Conservation (phyloP, 169 alveolate species). For the Eimeria praecox region DNA sequence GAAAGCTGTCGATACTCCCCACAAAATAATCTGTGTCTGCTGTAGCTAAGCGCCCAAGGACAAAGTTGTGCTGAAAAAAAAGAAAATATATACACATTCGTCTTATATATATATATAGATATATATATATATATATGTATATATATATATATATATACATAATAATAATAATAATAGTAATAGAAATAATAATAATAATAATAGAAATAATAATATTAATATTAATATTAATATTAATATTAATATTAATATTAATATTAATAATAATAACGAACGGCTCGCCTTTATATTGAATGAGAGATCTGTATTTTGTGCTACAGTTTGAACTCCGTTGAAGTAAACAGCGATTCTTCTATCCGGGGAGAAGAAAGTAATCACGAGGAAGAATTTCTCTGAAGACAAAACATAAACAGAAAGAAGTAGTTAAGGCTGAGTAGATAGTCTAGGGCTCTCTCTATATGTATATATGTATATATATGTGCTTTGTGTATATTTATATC, state of each 20-base stretch:
- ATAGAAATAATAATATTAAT: too few relatives aligned
- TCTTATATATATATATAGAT: neutral
- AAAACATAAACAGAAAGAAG: neutral
- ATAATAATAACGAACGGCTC: conserved; percentile 24
- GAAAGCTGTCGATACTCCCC: conserved; percentile 86
- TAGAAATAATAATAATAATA: too few relatives aligned
- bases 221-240: too few relatives aligned
- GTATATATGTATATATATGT: too few relatives aligned
- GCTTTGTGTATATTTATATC: too few relatives aligned
- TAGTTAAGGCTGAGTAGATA: too few relatives aligned
- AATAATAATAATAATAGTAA: too few relatives aligned
- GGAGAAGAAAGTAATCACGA: conserved; percentile 66
- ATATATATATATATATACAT: neutral
- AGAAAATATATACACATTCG: neutral
- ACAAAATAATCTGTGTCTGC: conserved; percentile 87
- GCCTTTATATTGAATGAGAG: conserved; percentile 84
- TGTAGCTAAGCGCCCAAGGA: conserved; percentile 85
- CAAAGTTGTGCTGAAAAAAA: conserved; percentile 81
- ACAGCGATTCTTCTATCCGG: conserved; percentile 83
- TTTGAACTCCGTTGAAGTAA: conserved; percentile 86
- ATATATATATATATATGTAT: neutral
- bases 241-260: too few relatives aligned
- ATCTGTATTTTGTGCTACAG: conserved; percentile 80
- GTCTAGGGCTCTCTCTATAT: too few relatives aligned
- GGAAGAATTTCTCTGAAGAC: conserved; percentile 79